phyloP scores from a whole-genome alignment of 1,284 basidiomycete species.

The Ceratobasidium sp. region DNA sequence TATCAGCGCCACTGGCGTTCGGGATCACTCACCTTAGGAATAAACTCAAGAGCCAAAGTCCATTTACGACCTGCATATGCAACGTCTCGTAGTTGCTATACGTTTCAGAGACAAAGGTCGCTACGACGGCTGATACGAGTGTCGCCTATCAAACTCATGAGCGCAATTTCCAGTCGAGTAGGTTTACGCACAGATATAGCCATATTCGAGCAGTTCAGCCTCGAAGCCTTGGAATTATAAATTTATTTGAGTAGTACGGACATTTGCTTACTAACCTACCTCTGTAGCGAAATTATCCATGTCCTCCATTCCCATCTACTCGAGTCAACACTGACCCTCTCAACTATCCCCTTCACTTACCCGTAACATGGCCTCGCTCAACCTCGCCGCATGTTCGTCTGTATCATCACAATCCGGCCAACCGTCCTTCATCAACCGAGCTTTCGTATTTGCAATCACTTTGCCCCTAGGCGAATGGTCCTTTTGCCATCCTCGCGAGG shows the following conservation, averaged over 20 bases:
- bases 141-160: slow-evolving; percentile 8
- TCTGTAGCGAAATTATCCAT: slow-evolving; percentile 26
- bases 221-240: slow-evolving; percentile 14
- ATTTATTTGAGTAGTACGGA: not conserved
- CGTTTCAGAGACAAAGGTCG: slow-evolving; percentile 15
- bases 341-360: slow-evolving; percentile 1
- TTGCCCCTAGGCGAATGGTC: slow-evolving; percentile 9
- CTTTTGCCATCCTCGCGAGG: slow-evolving; percentile 12
- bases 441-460: not conserved
- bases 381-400: slow-evolving; percentile 4
- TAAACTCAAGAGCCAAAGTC: slow-evolving; percentile 25
- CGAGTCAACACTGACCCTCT: not conserved
- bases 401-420: slow-evolving; percentile 27
- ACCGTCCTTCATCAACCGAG: slow-evolving; percentile 20
- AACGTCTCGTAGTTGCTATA: slow-evolving; percentile 7
- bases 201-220: slow-evolving; percentile 34
- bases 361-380: slow-evolving; percentile 22
- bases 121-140: slow-evolving; percentile 20
- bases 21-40: not conserved
- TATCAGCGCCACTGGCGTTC: not conserved
- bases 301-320: slow-evolving; percentile 19
- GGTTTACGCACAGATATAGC: slow-evolving; percentile 23
- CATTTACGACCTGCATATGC: slow-evolving; percentile 34
- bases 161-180: not conserved
- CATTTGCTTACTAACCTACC: not conserved